phyloP scores from a whole-genome alignment of 306 rosid genomes.

The Lupinus albus region DNA sequence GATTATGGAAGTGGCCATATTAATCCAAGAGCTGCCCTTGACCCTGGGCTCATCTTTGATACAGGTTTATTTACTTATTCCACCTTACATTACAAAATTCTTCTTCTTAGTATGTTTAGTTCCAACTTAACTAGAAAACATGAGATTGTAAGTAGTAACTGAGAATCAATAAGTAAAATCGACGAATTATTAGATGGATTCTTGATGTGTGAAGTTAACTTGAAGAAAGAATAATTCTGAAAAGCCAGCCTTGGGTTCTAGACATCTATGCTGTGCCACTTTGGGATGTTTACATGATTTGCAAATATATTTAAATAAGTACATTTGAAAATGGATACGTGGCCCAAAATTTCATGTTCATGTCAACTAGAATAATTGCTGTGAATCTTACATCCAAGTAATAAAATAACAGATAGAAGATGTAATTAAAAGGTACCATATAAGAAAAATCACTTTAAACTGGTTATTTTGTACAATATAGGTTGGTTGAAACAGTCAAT shows the following conservation, averaged over 20 bases:
- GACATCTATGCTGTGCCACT: not conserved
- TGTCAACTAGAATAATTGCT: constrained; percentile 1
- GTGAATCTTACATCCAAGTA: not conserved
- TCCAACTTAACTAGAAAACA: constrained; percentile 11
- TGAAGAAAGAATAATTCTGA: too few relatives aligned
- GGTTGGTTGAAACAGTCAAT: not conserved
- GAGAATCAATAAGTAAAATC: constrained; percentile 17
- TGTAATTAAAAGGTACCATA: not conserved
- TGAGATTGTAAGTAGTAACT: not conserved
- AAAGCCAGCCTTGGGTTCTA: too few relatives aligned
- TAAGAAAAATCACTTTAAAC: not conserved
- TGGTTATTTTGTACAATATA: not conserved
- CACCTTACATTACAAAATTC: constrained; percentile 12
- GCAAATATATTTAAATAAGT: not conserved
- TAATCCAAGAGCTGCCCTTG: constrained; percentile 87
- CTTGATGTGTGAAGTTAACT: not conserved
- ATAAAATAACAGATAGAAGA: constrained; percentile 6
- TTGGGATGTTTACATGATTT: not conserved
- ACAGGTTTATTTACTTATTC: constrained; percentile 61
- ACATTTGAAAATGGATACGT: not conserved
- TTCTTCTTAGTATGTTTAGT: not conserved
- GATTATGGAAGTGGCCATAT: constrained; percentile 98
- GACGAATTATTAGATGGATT: not conserved
- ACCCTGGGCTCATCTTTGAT: constrained; percentile 96
- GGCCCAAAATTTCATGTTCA: not conserved